A percentile compares a stretch with the other conserved stretches of the same genome.
These are phyloP conservation scores for Fusarium gaditjirri DNA, from an alignment of 2,329 filamentous ascomycete species.

Conservation along the genomic window DNA sequence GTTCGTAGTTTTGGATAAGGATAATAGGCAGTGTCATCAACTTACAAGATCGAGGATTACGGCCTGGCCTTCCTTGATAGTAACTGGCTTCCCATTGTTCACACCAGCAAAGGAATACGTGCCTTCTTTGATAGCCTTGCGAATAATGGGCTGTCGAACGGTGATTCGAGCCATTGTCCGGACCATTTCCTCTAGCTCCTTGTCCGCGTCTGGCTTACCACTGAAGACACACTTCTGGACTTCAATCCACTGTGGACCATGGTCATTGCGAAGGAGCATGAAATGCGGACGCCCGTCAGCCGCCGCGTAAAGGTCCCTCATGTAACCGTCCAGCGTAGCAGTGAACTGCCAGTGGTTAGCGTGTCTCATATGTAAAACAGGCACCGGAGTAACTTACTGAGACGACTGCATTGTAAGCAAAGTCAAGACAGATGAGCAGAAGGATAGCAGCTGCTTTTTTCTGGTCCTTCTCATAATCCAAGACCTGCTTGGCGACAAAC, in stretches of 20 bases:
- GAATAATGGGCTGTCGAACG: not conserved
- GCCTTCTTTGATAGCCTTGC: not conserved
- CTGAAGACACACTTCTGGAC: not conserved
- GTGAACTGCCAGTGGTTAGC: not conserved
- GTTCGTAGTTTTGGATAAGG: not conserved
- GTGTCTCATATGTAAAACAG: fast-evolving
- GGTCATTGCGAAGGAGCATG: fast-evolving
- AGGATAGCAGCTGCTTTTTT: slow-evolving; percentile 1
- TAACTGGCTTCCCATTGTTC: not conserved
- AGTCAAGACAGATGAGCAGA: slow-evolving; percentile 1
- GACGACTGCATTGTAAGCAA: slow-evolving; percentile 8
- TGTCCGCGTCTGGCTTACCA: not conserved
- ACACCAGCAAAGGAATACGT: not conserved
- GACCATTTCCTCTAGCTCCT: not conserved
- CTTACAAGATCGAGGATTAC: slow-evolving; percentile 2
- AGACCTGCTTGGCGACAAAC: not conserved
- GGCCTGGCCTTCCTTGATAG: not conserved
- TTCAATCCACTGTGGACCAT: not conserved
- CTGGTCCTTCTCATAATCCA: not conserved
- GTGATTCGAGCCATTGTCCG: not conserved
- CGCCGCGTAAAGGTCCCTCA: not conserved
- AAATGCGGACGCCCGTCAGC: not conserved
- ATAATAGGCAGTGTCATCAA: not conserved
- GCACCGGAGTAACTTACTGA: not conserved
- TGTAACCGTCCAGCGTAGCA: not conserved